phyloP scores from a whole-genome alignment of 2,329 filamentous ascomycete species.

The Neocatenulostroma microsporum region DNA sequence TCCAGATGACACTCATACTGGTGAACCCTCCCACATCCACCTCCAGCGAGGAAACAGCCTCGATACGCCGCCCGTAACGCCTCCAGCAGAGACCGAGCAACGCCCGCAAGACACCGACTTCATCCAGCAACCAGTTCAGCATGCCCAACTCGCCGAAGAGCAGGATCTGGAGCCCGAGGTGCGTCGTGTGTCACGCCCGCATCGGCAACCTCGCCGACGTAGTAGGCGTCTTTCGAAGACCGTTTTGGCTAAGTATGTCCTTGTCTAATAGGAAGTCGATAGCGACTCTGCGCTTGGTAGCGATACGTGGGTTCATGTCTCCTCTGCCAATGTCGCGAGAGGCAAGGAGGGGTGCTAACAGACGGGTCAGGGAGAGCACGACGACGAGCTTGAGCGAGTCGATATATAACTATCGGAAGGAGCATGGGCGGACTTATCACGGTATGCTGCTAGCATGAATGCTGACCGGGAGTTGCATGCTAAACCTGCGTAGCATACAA shows the following conservation, averaged over 20 bases:
- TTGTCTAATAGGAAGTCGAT: conserved; percentile 19
- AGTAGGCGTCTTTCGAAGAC: neutral
- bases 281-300: conserved; percentile 30
- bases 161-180: conserved; percentile 31
- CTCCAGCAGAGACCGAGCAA: neutral
- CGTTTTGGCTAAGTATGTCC: conserved; percentile 10
- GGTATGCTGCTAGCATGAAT: conserved; percentile 13
- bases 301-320: conserved; percentile 23
- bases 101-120: conserved; percentile 4
- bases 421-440: conserved; percentile 33
- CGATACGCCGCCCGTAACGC: neutral
- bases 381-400: conserved; percentile 30
- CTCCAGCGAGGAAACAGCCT: too few species aligned
- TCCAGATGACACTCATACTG: too few species aligned
- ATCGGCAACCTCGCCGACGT: neutral
- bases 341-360: conserved; percentile 7
- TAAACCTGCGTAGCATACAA: conserved; percentile 28
- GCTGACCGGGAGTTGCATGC: neutral
- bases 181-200: conserved; percentile 13
- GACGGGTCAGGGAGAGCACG: conserved; percentile 22
- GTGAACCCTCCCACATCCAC: too few species aligned
- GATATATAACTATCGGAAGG: conserved; percentile 30
- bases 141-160: conserved; percentile 25
- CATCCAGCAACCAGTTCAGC: conserved; percentile 6
- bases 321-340: neutral